Base-by-base conservation (phyloP, 192 early-diverging fungal genomes). In the Backusella liffmaniae region DNA sequence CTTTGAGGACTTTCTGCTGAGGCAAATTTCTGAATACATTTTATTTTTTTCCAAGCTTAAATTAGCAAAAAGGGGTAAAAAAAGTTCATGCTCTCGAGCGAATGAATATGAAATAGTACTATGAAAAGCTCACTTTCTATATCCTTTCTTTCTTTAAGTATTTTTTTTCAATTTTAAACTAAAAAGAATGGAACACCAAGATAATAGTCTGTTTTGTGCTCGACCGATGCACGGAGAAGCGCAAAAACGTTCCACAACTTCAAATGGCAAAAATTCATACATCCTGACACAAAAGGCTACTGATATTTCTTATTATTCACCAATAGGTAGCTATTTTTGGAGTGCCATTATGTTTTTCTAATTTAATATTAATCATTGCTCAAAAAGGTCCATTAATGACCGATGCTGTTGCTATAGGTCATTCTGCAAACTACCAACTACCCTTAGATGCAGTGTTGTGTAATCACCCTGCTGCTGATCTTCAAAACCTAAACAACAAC, bases 241-340 rank as follows among this genome's bases (percentile, higher is more conserved):
- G 23, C 56, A 23, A 62, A 62, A 62, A 13, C 26, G 56, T 62
- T 62, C 56, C 56, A 29, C 56, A 62, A 30, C 56, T 62, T 62
- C 56, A 62, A 62, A 29, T 62, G 56, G 56, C 26, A 62, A 62
- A 62, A 62, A 62, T 2, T 29, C 56, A 62, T 62, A 62, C 56
- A 62, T 62, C 23, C 56, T 62, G 26, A 62, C 56, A 29, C 56
- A 62, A 62, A 62, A 62, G 21, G 21, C 8, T 29, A 29, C 56
- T 26, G 56, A 62, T 13, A 12, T 13, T 62, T 62, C 23, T 29
- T 26, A n/a, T 62, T 62, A 62, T 0, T 62, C 56, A 62, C 56
- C 56, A 8, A 62, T 62, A 62, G 56, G 56, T 62, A 62, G 12
- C 46, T 23, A 29, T 62, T 62, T 3, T 29, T 62, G 23, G 10